Base-by-base conservation (phyloP, 805 yeast species). In the Kurtzmaniella fragi region DNA sequence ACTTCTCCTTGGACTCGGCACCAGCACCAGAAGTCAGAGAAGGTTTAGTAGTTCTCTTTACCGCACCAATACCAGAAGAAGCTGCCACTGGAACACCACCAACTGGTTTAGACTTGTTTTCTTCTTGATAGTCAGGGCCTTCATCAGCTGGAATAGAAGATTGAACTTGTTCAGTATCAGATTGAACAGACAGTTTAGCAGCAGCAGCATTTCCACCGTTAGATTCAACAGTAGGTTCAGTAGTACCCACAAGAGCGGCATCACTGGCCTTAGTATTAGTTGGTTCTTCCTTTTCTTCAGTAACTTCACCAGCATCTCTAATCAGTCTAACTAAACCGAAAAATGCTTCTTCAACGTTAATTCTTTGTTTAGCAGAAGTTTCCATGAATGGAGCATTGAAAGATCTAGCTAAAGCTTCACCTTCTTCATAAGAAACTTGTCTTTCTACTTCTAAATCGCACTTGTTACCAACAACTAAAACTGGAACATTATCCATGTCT, bases 341-440 rank as follows among this genome's bases (percentile, higher is more conserved):
- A 59, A 87, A 87, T 2, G 90, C 84, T 52, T 82, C 88, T 56
- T 87, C 95, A 33, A 93, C 97, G 52, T 93, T 90, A 48, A 83
- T 75, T 43, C 95, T 82, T 52, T 84, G 86, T 61, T 93, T 93
- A 17, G 98, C 98, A 31, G 91, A 80, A 1, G 98, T 87, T 64
- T 93, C 99, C 50, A 90, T 73, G 58, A 90, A 93, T 45, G 83
- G 79, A 49, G 84, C 76, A 44, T 74, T 71, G 54, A 86, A 77
- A 46, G 76, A 73, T 40, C 73, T 70, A 25, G 95, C 95, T 42
- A 87, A 67, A 15, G 56, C 44, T 50, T 58, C 42, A 23, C 85
- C 89, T 53, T 81, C 87, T 49, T 78, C 84, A 48, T 62, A 73
- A 31, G 82, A 71, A 4, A 85, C 91, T 54, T 83, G 87, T 58